A percentile compares a stretch with the other conserved stretches of the same genome.
phyloP scores from a whole-genome alignment of 148 eudicot species.

The Silene conica region DNA sequence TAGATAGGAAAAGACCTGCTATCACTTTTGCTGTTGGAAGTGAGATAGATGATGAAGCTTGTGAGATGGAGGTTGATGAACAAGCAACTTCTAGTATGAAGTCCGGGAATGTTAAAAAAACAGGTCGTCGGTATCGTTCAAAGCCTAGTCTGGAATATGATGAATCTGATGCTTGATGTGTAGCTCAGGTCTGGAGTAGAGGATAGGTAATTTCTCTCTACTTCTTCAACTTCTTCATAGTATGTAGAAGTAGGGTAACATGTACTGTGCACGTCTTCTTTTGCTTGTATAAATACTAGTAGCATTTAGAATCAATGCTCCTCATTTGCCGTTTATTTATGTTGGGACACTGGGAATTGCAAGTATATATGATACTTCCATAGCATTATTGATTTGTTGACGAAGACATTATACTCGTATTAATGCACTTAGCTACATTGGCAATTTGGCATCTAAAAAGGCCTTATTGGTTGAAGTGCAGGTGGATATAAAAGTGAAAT shows the following conservation, averaged over 20 bases:
- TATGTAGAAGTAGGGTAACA: neutral
- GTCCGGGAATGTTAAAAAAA: conserved; percentile 29
- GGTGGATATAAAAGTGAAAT: too few species aligned
- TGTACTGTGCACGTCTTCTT: neutral
- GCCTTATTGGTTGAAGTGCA: neutral
- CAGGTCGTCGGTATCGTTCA: conserved; percentile 56
- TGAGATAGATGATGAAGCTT: conserved; percentile 32
- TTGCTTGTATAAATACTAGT: conserved; percentile 7
- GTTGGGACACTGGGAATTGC: neutral
- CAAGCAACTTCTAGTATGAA: conserved; percentile 22
- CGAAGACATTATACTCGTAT: neutral
- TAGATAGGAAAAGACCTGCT: conserved; percentile 29
- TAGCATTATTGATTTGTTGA: neutral
- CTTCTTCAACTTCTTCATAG: neutral
- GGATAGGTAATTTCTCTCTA: conserved; percentile 1
- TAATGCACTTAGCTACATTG: neutral
- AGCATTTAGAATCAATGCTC: neutral
- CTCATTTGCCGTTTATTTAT: neutral
- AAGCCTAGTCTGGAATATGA: conserved; percentile 28
- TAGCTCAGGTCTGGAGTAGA: neutral
- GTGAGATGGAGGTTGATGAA: conserved; percentile 75
- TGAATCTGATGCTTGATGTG: conserved; percentile 29
- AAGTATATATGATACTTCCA: neutral
- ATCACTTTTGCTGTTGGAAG: conserved; percentile 31
- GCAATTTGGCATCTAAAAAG: neutral